Conservation (phyloP, 305 asterid genomes). For the Coffea humblotiana region DNA sequence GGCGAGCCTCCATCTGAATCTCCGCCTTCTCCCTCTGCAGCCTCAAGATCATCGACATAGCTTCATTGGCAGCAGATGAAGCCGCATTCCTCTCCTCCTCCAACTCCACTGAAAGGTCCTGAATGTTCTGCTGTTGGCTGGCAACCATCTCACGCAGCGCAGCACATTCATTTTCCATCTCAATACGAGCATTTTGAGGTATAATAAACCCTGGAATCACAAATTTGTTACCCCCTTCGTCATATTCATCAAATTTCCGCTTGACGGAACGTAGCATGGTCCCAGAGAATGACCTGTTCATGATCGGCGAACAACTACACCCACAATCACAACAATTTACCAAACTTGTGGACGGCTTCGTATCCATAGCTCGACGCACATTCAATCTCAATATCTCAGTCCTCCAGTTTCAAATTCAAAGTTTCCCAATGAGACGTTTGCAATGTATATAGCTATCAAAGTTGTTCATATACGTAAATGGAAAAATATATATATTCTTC, state of each 20-base stretch:
- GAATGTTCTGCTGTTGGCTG: constrained; percentile 75
- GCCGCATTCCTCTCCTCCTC: constrained; percentile 97
- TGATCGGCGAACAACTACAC: constrained; percentile 49
- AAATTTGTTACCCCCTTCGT: constrained; percentile 42
- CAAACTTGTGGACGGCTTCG: constrained; percentile 35
- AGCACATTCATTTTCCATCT: constrained; percentile 69
- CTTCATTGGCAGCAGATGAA: constrained; percentile 90
- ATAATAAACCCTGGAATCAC: constrained; percentile 51
- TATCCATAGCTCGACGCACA: constrained; percentile 50
- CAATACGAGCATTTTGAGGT: constrained; percentile 79
- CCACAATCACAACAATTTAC: constrained; percentile 73
- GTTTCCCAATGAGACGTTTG: constrained; percentile 24
- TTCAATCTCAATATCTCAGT: constrained; percentile 35
- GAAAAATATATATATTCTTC: neutral
- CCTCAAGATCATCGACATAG: constrained; percentile 98
- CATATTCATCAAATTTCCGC: constrained; percentile 59
- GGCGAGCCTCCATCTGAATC: constrained; percentile 90
- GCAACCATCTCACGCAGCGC: constrained; percentile 77
- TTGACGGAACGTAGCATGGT: constrained; percentile 57
- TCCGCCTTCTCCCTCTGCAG: constrained; percentile 97
- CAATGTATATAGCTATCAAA: neutral
- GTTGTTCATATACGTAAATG: constrained; percentile 21
- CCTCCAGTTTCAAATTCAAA: constrained; percentile 21
- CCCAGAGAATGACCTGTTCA: constrained; percentile 48
- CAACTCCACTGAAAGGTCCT: constrained; percentile 69